Evolutionary conservation across 2,329 filamentous ascomycete genomes (phyloP).

Genomic region (Dactylonectria estremocensis): DNA sequence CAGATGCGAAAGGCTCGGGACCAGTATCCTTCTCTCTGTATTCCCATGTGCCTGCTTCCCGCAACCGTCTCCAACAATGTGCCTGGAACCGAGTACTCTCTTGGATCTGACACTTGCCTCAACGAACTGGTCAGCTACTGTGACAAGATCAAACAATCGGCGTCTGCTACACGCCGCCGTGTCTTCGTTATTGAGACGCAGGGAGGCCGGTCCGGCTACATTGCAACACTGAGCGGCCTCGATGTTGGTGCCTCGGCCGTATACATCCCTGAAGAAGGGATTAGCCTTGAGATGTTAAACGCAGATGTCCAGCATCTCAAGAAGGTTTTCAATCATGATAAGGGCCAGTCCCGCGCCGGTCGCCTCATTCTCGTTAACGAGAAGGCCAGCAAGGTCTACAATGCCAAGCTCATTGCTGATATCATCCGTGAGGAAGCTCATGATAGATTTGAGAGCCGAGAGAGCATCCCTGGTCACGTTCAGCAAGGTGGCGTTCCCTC

Average conservation of each 20-base stretch:
- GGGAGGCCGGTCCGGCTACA: slow-evolving; percentile 93
- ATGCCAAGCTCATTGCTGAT: slow-evolving; percentile 91
- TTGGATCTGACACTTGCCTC: slow-evolving; percentile 95
- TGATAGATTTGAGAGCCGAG: slow-evolving; percentile 91
- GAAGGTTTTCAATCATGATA: slow-evolving; percentile 86
- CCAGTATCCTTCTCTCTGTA: slow-evolving; percentile 87
- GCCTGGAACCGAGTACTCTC: slow-evolving; percentile 95
- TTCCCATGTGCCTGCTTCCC: slow-evolving; percentile 91
- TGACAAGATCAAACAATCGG: slow-evolving; percentile 97
- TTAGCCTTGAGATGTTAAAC: slow-evolving; percentile 93
- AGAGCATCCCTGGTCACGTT: slow-evolving; percentile 93
- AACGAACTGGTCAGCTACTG: slow-evolving; percentile 97
- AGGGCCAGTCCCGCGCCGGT: slow-evolving; percentile 89
- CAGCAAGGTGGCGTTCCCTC: slow-evolving; percentile 95
- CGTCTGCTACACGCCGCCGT: slow-evolving; percentile 90
- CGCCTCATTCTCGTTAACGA: slow-evolving; percentile 98
- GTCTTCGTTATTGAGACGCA: slow-evolving; percentile 99
- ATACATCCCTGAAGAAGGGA: slow-evolving; percentile 97
- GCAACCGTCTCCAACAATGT: slow-evolving; percentile 99
- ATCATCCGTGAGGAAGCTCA: slow-evolving; percentile 96
- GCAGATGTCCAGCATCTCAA: slow-evolving; percentile 92
- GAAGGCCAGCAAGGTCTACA: slow-evolving; percentile 91
- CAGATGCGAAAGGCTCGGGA: slow-evolving; percentile 87
- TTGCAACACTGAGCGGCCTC: slow-evolving; percentile 91
- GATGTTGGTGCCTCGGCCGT: slow-evolving; percentile 93